Base-by-base conservation (phyloP, 2,329 filamentous ascomycete species). In the Trichoderma sp. region DNA sequence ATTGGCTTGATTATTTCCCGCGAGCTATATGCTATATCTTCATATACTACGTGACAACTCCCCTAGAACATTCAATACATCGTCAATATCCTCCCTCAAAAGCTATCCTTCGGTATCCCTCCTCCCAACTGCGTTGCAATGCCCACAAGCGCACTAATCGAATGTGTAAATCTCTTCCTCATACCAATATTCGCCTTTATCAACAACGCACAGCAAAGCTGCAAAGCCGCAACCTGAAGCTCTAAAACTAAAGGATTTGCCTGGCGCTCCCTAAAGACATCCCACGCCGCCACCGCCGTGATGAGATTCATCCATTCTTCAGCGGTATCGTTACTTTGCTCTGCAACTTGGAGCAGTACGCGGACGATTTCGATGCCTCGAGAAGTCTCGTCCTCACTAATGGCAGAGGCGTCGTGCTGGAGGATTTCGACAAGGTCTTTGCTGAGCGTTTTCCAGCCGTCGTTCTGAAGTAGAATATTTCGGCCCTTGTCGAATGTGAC, bases 251-350 rank as follows among this genome's bases (percentile, higher is more conserved):
- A 68, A 7, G 77, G 66, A 3, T 50, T 9, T 5, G 79, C 67
- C 64, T 75, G 77, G 27, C 79, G 79, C 68, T 79, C 77, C 74
- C 83, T 79, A 12, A 87, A 83, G 0, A 85, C 80, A 60, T 86
- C 79, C 86, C 87, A 88, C 4, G 86, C 87, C 2, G 90, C 87
- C 1, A 89, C 85, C 1, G 81, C 80, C 2, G 87, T 90, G 41
- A 92, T 85, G 8, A 89, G 77, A 41, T 86, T 84, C 86, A 92
- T 89, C 90, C 91, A 92, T 2, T 86, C 85, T 77, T 91, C 89
- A 7, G 84, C 82, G 9, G 86, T 85, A 18, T 85, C 85, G 0
- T 83, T 81, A 1, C 81, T 80, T 77, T 88, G 86, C 79, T 91
- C 89, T 2, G 86, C 85, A 7, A 91, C 81, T 2, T 86, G 85